Base-by-base conservation (phyloP, 345 rosid genomes). In the Ceriops zippeliana region DNA sequence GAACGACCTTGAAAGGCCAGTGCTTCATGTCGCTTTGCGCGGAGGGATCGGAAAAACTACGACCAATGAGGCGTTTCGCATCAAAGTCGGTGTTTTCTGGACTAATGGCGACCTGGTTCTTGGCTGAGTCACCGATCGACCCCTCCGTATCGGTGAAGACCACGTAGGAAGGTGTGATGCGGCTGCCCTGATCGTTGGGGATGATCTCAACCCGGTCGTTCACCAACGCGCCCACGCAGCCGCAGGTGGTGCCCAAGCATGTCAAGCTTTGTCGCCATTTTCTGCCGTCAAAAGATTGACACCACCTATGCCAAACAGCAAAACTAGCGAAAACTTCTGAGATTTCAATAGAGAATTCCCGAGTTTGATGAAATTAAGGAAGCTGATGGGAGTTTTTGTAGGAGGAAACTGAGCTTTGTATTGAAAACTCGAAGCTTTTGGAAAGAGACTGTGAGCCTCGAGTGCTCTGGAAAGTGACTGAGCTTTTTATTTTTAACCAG, bases 81-180 rank as follows among this genome's bases (percentile, higher is more conserved):
- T 42, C 49, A 0, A 42, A 42, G 49, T 13, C 17, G 1, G 88
- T 85, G 78, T 82, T 85, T 19, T 81, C 75, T 5, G 87, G 89
- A 42, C 83, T 81, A 77, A 83, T 75, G 34, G 87, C 87, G 2
- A 83, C 87, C 34, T 83, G 85, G 49, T 42, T 42, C 17, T 42
- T 42, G 49, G 49, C 49, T 42, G 49, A 5, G 17, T 42, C 49
- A 11, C 83, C 81, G 35, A 80, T 74, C 11, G 77, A 62, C 16
- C 79, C 73, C 68, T 76, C 84, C 17, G 79, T 73, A 58, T 77
- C 76, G 16, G 76, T 80, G 76, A 80, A 80, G 62, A 79, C 83
- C 0, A 80, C 76, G 26, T 80, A 80, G 56, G 81, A 80, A 0
- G 81, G 79, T 13, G 79, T 80, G 32, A 81, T 77, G 10, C 79